A percentile compares a stretch with the other conserved stretches of the same genome.
Evolutionary conservation across 202 grass and related monocot genomes (phyloP).

Genomic region (Zoysia matrella): DNA sequence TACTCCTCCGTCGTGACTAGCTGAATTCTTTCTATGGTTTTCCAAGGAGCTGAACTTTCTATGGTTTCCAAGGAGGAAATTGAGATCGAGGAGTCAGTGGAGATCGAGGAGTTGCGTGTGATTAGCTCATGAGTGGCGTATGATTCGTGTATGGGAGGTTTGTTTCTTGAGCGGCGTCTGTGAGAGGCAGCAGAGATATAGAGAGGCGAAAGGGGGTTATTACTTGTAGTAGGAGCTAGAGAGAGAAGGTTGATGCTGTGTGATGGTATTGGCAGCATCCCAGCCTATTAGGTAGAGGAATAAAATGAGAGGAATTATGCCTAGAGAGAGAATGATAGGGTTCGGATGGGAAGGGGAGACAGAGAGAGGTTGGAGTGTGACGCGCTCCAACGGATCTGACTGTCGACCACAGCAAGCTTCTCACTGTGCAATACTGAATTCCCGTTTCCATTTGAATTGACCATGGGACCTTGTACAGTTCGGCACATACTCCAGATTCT

Average conservation of each 20-base stretch:
- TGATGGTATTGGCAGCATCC: constrained; percentile 10
- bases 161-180: constrained; percentile 34
- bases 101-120: constrained; percentile 34
- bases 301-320: constrained; percentile 46
- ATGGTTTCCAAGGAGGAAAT: constrained; percentile 30
- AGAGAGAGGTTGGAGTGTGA: constrained; percentile 48
- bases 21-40: too few relatives aligned
- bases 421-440: constrained; percentile 13
- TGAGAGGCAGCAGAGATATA: background rate
- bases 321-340: constrained; percentile 37
- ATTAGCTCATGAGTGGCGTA: constrained; percentile 92
- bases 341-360: constrained; percentile 43
- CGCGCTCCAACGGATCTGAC: constrained; percentile 43
- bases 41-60: background rate
- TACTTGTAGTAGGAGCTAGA: constrained; percentile 23
- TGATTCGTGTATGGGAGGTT: constrained; percentile 54
- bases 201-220: background rate
- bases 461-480: background rate
- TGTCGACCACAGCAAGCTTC: constrained; percentile 9
- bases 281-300: constrained; percentile 37
- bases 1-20: too few relatives aligned
- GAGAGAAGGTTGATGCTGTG: background rate
- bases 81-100: background rate
- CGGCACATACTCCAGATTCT: too few relatives aligned
- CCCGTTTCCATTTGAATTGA: constrained; percentile 32